Conservation (phyloP, 2,329 filamentous ascomycete species). For the Elsinoe batatas region DNA sequence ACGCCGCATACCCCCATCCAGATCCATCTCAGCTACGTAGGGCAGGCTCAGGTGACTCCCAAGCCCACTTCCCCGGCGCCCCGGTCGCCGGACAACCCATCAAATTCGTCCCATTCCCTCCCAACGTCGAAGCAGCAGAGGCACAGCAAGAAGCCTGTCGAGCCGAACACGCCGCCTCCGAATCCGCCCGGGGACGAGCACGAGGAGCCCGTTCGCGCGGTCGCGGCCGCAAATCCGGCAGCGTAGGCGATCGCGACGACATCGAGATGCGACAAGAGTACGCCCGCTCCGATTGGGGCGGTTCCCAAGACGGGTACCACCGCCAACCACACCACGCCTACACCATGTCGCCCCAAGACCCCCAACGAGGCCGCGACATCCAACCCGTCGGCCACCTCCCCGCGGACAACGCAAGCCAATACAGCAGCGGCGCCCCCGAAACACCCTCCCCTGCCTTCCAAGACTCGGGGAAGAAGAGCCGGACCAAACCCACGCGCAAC, state of each 20-base stretch:
- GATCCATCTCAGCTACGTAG: constrained; percentile 18
- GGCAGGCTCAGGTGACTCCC: background rate
- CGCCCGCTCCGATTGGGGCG: background rate
- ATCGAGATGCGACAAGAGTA: constrained; percentile 8
- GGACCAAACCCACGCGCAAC: constrained; percentile 42
- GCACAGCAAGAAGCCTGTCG: constrained; percentile 9
- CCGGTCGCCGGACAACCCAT: background rate
- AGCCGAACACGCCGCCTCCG: constrained; percentile 1
- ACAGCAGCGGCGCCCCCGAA: constrained; percentile 14
- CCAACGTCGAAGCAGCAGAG: constrained; percentile 14
- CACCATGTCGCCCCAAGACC: constrained; percentile 10
- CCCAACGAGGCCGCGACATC: constrained; percentile 2
- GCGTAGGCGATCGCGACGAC: constrained; percentile 25
- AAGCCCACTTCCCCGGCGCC: background rate
- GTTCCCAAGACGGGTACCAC: background rate
- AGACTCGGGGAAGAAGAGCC: constrained; percentile 33
- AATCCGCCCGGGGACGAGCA: background rate
- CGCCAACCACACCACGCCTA: constrained; percentile 9
- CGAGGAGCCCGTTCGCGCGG: background rate
- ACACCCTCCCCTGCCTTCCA: constrained; percentile 6
- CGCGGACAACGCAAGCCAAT: background rate
- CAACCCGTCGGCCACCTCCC: constrained; percentile 10
- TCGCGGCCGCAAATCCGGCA: background rate
- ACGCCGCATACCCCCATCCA: constrained; percentile 16
- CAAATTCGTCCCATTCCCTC: constrained; percentile 21